These are phyloP conservation scores for Ilex paraguariensis DNA, from an alignment of 305 asterid genomes.

Conservation along the genomic window DNA sequence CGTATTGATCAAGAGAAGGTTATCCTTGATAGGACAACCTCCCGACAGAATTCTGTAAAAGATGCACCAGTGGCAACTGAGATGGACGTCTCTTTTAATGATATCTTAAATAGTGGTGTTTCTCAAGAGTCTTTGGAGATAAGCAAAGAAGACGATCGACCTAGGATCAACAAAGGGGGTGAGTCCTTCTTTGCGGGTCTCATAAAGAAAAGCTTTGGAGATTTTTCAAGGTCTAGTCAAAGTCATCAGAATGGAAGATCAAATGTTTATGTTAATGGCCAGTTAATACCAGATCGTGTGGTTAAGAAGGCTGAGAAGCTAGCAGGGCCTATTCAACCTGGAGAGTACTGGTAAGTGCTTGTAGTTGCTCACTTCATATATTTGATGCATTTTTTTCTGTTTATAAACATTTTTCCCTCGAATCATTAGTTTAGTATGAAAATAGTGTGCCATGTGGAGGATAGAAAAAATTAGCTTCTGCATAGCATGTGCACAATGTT, in stretches of 20 bases:
- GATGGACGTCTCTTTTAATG: constrained; percentile 58
- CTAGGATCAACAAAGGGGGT: constrained; percentile 49
- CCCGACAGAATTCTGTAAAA: constrained; percentile 50
- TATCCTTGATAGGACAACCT: constrained; percentile 32
- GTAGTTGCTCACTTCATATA: not conserved
- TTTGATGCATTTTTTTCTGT: too few relatives aligned
- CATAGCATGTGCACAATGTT: too few relatives aligned
- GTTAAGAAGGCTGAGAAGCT: constrained; percentile 81
- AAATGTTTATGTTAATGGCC: constrained; percentile 65
- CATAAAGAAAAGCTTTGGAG: constrained; percentile 57
- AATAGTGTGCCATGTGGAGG: too few relatives aligned
- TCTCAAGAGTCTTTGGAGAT: constrained; percentile 55
- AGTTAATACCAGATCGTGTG: constrained; percentile 46
- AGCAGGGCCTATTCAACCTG: constrained; percentile 83
- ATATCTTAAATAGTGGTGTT: constrained; percentile 38
- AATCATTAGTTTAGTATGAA: too few relatives aligned
- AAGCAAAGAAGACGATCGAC: constrained; percentile 42
- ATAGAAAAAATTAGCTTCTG: too few relatives aligned
- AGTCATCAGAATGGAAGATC: constrained; percentile 42
- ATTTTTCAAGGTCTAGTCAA: constrained; percentile 47
- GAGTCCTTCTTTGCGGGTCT: constrained; percentile 74
- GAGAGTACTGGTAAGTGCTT: constrained; percentile 68
- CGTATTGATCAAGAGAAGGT: constrained; percentile 38
- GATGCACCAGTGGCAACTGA: constrained; percentile 55
- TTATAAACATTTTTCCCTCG: too few relatives aligned